Evolutionary conservation across 306 rosid species (phyloP), one percentile per base, ranked within the genome.

Genomic region (Cicer pinnatifidum): DNA sequence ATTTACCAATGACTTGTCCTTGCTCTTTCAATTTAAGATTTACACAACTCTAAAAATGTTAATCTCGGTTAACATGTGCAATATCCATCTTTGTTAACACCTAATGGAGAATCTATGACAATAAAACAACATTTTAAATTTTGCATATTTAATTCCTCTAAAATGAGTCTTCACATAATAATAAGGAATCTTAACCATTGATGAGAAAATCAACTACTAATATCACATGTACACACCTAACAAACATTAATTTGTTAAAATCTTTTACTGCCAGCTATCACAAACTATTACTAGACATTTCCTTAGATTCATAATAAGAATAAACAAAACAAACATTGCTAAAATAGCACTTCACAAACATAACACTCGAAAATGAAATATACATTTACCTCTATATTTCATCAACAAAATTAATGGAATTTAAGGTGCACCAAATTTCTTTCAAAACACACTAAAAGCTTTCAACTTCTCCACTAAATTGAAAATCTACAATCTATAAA

Each of bases 1-100:
- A 44, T 68, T 50, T 45, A 38, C 41, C 44, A 67, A 61, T 39
- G 7, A 45, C 67, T 40, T 6, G n/a, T 12, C 80, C 54, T 23
- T 17, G 19, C 56, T 48, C 28, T 9, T 13, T 57, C 63, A 15
- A 11, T 37, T 74, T 59, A 52, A 69, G 61, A 62, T 2, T 11
- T 16, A 75, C 5, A 43, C 44, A 69, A 54, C 4, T 37, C 16
- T 11, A 1, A 20, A 19, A 75, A 53, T 19, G 59, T 7, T 67
- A 41, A 62, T 59, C 16, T 15, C 68, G 20, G 16, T 13, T 20
- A 20, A 28, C 20, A 65, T 13, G 7, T 75, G 50, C 46, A 41
- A 43, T 0, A 39, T 45, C 62, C n/a, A 60, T 40, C 11, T 68
- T 40, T 40, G n/a, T 57, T 20, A 11, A 38, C 10, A 33, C 8